Evolutionary conservation across 2,329 filamentous ascomycete genomes (phyloP), one percentile per base, ranked within the genome.

Genomic region (Alternaria hordeiaustralica): DNA sequence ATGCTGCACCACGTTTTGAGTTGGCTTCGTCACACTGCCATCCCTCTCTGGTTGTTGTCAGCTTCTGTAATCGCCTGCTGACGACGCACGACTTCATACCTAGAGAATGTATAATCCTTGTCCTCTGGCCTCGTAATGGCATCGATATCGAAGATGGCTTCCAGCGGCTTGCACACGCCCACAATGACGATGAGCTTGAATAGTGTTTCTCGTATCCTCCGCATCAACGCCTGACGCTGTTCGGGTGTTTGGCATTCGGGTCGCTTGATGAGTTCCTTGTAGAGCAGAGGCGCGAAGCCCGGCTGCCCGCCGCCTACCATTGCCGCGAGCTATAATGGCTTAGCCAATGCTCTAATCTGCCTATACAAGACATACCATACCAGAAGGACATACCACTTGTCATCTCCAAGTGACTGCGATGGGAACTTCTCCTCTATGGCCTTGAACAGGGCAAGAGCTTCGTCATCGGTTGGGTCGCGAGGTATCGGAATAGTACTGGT

Each of bases 141-240:
- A 60, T 78, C 80, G 57, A 89, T 88, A n/a, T 84, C 81, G 8
- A 89, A 80, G 46, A 89, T 85, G 1, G 87, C 84, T 69, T 89
- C 87, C 5, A 90, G 76, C 8, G 88, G 87, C 71, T 89, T 90
- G 75, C 87, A 88, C 0, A 90, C 87, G 1, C 89, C 89, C 15
- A 89, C 82, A 3, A 90, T 80, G 12, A 70, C 65, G 3, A 88
- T 81, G n/a, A 83, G 78, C 76, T 90, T 90, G 61, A 91, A 75
- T 12, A 90, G 79, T 0, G 83, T 84, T 75, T 90, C 89, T 46
- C 88, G 83, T 3, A 88, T 69, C 3, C 86, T 79, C 3, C 84
- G 82, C 58, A 88, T 79, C 8, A 88, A 78, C 0, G 73, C 74
- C 69, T 87, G 78, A 11, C 87, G 82, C 13, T 83, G 75, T 1